These are phyloP conservation scores for Sphagnum contortum DNA, from an alignment of 225 moss, liverwort and hornwort genomes.

Conservation along the genomic window DNA sequence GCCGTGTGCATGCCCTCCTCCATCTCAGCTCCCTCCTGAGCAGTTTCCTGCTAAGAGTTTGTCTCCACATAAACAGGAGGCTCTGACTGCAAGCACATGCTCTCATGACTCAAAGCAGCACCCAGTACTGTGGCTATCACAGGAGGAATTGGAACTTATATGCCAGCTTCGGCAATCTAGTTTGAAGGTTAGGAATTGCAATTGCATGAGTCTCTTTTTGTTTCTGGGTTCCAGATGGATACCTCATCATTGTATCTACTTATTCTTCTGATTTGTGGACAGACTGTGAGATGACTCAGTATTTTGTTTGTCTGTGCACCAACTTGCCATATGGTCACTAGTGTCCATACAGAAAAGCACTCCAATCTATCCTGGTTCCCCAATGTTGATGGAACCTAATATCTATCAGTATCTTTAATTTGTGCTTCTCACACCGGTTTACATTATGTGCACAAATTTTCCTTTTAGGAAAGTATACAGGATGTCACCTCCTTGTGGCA, in stretches of 20 bases:
- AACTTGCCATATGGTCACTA: background rate
- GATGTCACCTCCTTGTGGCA: too few relatives aligned
- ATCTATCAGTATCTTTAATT: too few relatives aligned
- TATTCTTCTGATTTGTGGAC: too few relatives aligned
- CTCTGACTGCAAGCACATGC: conserved; percentile 1
- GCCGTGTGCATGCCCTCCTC: conserved; percentile 4
- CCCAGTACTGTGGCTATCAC: conserved; percentile 11
- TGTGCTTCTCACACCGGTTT: too few relatives aligned
- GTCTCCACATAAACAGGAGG: background rate
- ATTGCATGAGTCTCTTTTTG: too few relatives aligned
- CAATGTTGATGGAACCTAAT: too few relatives aligned
- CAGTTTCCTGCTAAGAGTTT: conserved; percentile 1
- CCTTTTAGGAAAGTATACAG: too few relatives aligned
- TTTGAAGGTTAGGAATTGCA: conserved; percentile 5
- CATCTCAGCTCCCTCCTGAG: background rate
- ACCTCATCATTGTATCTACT: too few relatives aligned
- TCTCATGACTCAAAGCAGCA: conserved; percentile 7
- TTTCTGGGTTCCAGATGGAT: too few relatives aligned
- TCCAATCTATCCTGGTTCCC: too few relatives aligned
- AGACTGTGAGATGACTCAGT: too few relatives aligned
- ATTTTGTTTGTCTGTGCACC: background rate
- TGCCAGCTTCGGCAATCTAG: conserved; percentile 10
- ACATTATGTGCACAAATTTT: too few relatives aligned
- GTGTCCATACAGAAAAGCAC: background rate
- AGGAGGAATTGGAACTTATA: conserved; percentile 14